These are phyloP conservation scores for Drosera capensis DNA, from an alignment of 148 eudicot genomes.

Conservation along the genomic window DNA sequence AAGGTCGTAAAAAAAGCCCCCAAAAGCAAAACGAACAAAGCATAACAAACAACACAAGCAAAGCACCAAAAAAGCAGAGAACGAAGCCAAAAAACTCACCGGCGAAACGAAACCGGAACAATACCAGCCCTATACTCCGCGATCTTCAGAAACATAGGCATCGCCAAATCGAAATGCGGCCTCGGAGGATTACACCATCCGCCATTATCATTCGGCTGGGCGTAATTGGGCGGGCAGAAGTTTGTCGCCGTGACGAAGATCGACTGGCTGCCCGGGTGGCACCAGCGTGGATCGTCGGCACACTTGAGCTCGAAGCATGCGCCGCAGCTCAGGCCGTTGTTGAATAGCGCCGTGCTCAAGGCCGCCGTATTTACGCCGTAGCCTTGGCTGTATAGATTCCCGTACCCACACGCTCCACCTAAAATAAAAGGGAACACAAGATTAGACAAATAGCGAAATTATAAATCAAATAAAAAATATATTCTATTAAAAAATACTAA, in stretches of 20 bases:
- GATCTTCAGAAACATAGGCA: constrained; percentile 88
- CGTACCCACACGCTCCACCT: constrained; percentile 91
- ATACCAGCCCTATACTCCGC: constrained; percentile 92
- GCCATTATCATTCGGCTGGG: constrained; percentile 61
- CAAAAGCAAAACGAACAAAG: constrained; percentile 2
- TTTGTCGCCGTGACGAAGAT: constrained; percentile 79
- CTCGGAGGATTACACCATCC: constrained; percentile 98
- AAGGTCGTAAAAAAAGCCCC: not conserved
- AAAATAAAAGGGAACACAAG: not conserved
- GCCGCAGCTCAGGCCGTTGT: constrained; percentile 76
- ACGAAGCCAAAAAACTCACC: constrained; percentile 17
- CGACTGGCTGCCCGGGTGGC: constrained; percentile 81
- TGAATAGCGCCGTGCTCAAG: constrained; percentile 76
- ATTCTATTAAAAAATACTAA: not conserved
- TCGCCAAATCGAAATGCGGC: constrained; percentile 77
- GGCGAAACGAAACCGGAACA: constrained; percentile 71
- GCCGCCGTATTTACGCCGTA: constrained; percentile 92
- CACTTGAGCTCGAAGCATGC: constrained; percentile 84
- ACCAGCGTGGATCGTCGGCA: constrained; percentile 54
- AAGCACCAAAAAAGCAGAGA: not conserved
- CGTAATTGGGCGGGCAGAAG: constrained; percentile 81
- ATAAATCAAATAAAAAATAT: not conserved
- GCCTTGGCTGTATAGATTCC: constrained; percentile 73
- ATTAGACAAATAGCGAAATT: not conserved
- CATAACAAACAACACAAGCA: not conserved